Evolutionary conservation across 306 rosid genomes (phyloP).

Genomic region (Mucuna pruriens): DNA sequence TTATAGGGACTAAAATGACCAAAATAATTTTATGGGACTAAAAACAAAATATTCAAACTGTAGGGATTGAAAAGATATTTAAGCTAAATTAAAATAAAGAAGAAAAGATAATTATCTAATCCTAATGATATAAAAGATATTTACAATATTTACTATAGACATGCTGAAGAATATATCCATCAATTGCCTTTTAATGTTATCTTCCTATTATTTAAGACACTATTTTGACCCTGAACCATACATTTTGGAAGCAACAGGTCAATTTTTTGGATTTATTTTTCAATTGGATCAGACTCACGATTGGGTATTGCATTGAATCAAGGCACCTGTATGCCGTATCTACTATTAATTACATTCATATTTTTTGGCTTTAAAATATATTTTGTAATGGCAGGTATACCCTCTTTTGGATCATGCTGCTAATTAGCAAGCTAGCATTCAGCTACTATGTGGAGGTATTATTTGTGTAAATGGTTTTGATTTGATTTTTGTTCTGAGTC

Average conservation of each 20-base stretch:
- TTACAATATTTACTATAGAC: too few relatives aligned
- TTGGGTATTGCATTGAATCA: slow-evolving; percentile 2
- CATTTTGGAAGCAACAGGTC: neutral
- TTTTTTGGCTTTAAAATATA: slow-evolving; percentile 15
- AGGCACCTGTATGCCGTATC: neutral
- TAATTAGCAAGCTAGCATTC: slow-evolving; percentile 93
- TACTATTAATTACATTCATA: slow-evolving; percentile 10
- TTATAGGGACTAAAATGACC: too few relatives aligned
- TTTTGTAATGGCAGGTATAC: slow-evolving; percentile 74
- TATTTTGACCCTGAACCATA: slow-evolving; percentile 15
- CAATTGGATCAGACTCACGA: neutral
- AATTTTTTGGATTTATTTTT: neutral
- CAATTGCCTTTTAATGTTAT: slow-evolving; percentile 7
- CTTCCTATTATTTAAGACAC: neutral
- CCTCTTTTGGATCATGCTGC: slow-evolving; percentile 88
- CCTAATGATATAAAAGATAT: too few relatives aligned
- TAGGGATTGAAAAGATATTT: too few relatives aligned
- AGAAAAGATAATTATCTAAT: too few relatives aligned
- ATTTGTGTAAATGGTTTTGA: slow-evolving; percentile 1
- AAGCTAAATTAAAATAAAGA: too few relatives aligned
- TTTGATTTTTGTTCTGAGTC: neutral
- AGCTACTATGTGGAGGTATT: slow-evolving; percentile 98
- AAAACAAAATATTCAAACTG: too few relatives aligned
- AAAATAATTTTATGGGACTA: too few relatives aligned
- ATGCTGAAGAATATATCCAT: neutral